A percentile compares a stretch with the other conserved stretches of the same genome.
phyloP scores from a whole-genome alignment of 2,329 filamentous ascomycete genomes.

The Orbilia blumenaviensis region DNA sequence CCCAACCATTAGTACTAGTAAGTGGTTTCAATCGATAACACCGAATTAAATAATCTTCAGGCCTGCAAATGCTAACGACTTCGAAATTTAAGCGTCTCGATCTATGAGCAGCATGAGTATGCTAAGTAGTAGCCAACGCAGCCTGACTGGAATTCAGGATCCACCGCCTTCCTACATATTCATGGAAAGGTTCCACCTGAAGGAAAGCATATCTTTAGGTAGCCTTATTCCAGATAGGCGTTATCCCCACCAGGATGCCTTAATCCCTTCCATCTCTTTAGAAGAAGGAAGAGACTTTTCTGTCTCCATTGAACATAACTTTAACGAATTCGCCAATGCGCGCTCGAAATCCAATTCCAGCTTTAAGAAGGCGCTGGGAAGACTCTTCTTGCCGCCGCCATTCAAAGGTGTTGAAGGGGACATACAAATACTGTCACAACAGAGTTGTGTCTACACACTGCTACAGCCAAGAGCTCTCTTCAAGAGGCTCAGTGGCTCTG shows the following conservation, averaged over 20 bases:
- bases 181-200: constrained; percentile 10
- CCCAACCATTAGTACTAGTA: neutral
- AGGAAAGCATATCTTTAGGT: constrained; percentile 13
- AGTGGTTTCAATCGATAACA: too few relatives aligned
- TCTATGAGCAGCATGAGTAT: too few relatives aligned
- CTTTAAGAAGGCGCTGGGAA: constrained; percentile 24
- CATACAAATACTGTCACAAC: constrained; percentile 23
- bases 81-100: too few relatives aligned
- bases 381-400: constrained; percentile 12
- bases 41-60: too few relatives aligned
- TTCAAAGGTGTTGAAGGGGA: constrained; percentile 22
- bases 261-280: neutral
- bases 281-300: constrained; percentile 29
- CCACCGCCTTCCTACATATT: constrained; percentile 3
- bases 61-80: too few relatives aligned
- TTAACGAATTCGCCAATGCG: constrained; percentile 13
- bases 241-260: constrained; percentile 32
- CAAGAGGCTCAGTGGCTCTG: constrained; percentile 4
- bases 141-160: neutral
- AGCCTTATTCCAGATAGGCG: constrained; percentile 26
- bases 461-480: constrained; percentile 28
- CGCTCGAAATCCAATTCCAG: neutral
- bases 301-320: constrained; percentile 23
- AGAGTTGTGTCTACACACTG: constrained; percentile 22
- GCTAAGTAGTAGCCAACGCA: neutral